phyloP scores from a whole-genome alignment of 139 green algal genomes.

The Auxenochlorella pyrenoidosa region DNA sequence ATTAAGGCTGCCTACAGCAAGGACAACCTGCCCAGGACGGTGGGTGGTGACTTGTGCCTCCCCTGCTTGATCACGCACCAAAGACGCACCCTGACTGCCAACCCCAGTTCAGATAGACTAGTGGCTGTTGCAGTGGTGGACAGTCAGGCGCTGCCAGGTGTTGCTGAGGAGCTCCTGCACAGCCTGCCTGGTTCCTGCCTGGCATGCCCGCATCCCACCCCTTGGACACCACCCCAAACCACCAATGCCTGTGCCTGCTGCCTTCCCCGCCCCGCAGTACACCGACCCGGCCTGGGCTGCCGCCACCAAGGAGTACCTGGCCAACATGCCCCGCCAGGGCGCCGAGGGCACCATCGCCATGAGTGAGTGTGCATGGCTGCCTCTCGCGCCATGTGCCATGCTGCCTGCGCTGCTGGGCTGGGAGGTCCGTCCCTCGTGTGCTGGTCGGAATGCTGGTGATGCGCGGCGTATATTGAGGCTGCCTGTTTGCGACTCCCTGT shows the following conservation, averaged over 20 bases:
- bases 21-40: background rate
- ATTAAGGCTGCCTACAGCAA: background rate
- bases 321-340: background rate
- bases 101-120: background rate
- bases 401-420: background rate
- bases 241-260: background rate
- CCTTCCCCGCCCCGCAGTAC: background rate
- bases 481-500: too few species aligned
- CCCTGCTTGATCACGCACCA: background rate
- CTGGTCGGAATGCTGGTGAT: too few species aligned
- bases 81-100: background rate
- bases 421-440: too few species aligned
- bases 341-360: background rate
- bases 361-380: background rate
- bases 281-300: background rate
- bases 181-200: too few species aligned
- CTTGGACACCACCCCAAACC: too few species aligned
- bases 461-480: too few species aligned
- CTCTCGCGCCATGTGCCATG: background rate
- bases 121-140: too few species aligned
- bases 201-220: background rate
- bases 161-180: too few species aligned
- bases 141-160: too few species aligned
- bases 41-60: background rate
- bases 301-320: constrained; percentile 12